Base-by-base conservation (phyloP, 2,329 filamentous ascomycete genomes). In the Penicillium sumatraense region DNA sequence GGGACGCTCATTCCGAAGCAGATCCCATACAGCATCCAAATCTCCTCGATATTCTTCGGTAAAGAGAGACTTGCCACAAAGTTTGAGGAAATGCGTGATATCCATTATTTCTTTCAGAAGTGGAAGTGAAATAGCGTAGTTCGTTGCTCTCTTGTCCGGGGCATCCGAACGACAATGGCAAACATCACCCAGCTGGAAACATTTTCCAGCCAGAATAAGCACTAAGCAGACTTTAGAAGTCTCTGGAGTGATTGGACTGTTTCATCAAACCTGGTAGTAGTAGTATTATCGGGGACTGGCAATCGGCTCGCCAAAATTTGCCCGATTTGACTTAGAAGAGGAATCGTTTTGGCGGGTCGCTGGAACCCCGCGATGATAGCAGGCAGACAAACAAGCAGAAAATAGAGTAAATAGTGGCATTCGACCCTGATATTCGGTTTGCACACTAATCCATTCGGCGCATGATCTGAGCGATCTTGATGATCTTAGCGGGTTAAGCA, bases 21-120 rank as follows among this genome's bases (percentile, higher is more conserved):
- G 47, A 16, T 59, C 47, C 33, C 57, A 57, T 9, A 59, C 62
- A 13, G 53, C 60, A 44, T 62, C 54, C 8, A 64, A 35, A 29
- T 66, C 57, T 11, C 64, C 64, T 23, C 56, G 49, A 52, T 65
- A 59, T 46, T 66, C 62, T 18, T 65, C 63, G 4, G 60, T 21
- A 23, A 65, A 65, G 6, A 64, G 40, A 4, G 62, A 64, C 42
- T 58, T 54, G 26, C 59, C 62, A 18, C 54, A 57, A 9, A 62
- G 31, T 36, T 24, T 44, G 24, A 65, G 11, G 23, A 60, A 59
- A 24, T 54, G 49, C 13, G 62, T 49, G 18, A 59, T 60, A 6
- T 59, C 49, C 56, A 63, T 62, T 8, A 13, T 33, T n/a, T 9
- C 16, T 29, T 33, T 42, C 21, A 26, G 38, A 20, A n/a, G 21